Percentiles rank a stretch among this genome's conserved stretches.
phyloP scores from a whole-genome alignment of 805 yeast genomes.

The Maudiozyma turicensis region DNA sequence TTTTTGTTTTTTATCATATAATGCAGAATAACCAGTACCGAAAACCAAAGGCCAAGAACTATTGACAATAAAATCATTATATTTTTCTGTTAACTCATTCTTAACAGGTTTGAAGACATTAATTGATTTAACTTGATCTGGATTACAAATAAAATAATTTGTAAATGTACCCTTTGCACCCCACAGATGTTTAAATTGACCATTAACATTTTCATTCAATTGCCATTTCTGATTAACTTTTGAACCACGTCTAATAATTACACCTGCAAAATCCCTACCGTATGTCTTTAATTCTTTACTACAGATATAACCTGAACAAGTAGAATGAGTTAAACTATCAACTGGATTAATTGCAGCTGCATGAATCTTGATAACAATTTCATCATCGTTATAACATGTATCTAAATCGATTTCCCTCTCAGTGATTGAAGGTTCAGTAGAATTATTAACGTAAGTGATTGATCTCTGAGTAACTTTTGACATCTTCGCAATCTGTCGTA shows the following conservation, averaged over 20 bases:
- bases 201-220: constrained; percentile 24
- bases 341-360: constrained; percentile 28
- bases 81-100: constrained; percentile 25
- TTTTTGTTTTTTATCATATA: constrained; percentile 27
- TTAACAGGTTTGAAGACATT: constrained; percentile 29
- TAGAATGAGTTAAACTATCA: constrained; percentile 14
- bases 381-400: constrained; percentile 14
- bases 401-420: constrained; percentile 18
- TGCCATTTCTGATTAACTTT: constrained; percentile 10
- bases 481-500: neutral
- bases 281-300: constrained; percentile 13
- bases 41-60: constrained; percentile 57
- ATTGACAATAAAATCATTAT: constrained; percentile 15
- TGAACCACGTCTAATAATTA: constrained; percentile 19
- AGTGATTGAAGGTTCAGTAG: constrained; percentile 13
- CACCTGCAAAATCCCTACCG: constrained; percentile 25
- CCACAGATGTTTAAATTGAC: constrained; percentile 15
- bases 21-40: constrained; percentile 47
- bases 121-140: constrained; percentile 9
- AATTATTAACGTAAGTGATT: constrained; percentile 15
- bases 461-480: constrained; percentile 16
- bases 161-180: constrained; percentile 34
- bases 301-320: constrained; percentile 7
- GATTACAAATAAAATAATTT: constrained; percentile 38
- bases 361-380: constrained; percentile 22